Evolutionary conservation across 768 basidiomycete genomes (phyloP).

Genomic region (Gelatoporia subvermispora): DNA sequence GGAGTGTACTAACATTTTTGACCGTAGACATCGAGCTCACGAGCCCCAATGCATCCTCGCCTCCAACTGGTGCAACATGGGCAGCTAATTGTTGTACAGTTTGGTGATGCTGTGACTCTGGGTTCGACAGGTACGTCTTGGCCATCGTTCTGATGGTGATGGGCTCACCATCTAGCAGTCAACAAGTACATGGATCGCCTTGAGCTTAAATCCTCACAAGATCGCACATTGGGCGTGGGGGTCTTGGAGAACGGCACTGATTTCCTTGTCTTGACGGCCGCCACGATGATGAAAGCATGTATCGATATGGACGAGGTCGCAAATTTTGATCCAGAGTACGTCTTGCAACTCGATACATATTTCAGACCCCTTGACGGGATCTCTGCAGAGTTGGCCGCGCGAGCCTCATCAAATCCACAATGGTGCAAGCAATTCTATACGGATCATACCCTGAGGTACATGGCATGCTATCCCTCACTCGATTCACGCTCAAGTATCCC

Average conservation of each 20-base stretch:
- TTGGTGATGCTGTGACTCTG: conserved; percentile 72
- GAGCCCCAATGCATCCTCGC: conserved; percentile 68
- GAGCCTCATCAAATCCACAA: conserved; percentile 67
- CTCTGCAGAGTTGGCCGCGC: conserved; percentile 53
- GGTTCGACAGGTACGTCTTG: conserved; percentile 58
- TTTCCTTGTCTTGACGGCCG: conserved; percentile 59
- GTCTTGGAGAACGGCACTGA: conserved; percentile 45
- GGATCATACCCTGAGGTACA: conserved; percentile 60
- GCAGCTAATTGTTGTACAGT: conserved; percentile 56
- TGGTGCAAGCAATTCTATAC: conserved; percentile 82
- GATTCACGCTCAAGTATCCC: neutral
- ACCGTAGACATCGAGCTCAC: conserved; percentile 55
- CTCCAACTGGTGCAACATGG: conserved; percentile 60
- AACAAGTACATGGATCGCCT: conserved; percentile 69
- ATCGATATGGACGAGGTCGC: conserved; percentile 59
- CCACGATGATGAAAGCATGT: conserved; percentile 62
- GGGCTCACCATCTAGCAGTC: conserved; percentile 32
- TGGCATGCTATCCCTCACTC: neutral
- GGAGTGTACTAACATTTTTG: no score
- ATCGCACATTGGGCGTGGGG: conserved; percentile 69
- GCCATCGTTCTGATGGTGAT: neutral
- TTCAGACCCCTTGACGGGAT: neutral
- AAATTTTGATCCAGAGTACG: conserved; percentile 61
- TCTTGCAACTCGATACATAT: conserved; percentile 3
- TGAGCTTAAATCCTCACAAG: conserved; percentile 60